Conservation (phyloP, 164 flowering plant species). For the Liquidambar formosana region DNA sequence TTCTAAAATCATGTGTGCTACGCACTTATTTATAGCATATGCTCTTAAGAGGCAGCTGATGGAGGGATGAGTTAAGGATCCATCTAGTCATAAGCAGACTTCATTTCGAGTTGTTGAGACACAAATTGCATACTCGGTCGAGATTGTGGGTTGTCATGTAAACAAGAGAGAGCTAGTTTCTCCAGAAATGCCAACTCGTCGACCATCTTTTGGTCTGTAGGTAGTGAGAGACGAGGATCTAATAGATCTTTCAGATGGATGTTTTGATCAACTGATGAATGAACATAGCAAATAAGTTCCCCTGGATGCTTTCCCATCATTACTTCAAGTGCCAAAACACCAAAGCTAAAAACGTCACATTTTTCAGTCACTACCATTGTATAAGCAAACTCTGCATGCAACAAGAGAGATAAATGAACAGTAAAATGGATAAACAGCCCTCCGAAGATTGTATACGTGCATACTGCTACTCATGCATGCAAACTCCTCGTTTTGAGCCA, state of each 20-base stretch:
- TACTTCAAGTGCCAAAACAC: constrained; percentile 12
- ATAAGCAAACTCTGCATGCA: no score
- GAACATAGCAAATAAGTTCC: constrained; percentile 6
- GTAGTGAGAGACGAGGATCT: constrained; percentile 18
- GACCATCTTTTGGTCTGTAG: neutral
- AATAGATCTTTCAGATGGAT: neutral
- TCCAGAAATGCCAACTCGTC: neutral
- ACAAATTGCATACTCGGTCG: constrained; percentile 18
- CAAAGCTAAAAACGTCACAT: no score
- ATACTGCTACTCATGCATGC: no score
- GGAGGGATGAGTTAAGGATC: no score
- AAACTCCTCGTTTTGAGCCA: no score
- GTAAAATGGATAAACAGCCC: no score
- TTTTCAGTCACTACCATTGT: no score
- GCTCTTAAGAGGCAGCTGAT: no score
- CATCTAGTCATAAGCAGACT: no score
- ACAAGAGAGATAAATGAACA: neutral
- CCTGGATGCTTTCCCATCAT: constrained; percentile 25
- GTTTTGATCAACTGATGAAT: neutral
- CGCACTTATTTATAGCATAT: no score
- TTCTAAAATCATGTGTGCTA: no score
- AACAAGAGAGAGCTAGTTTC: constrained; percentile 11
- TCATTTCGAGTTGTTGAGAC: constrained; percentile 1
- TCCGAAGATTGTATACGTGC: no score
- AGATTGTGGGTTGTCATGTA: constrained; percentile 3